phyloP scores from a whole-genome alignment of 2,329 filamentous ascomycete species.

The Cercospora zeae-maydis region DNA sequence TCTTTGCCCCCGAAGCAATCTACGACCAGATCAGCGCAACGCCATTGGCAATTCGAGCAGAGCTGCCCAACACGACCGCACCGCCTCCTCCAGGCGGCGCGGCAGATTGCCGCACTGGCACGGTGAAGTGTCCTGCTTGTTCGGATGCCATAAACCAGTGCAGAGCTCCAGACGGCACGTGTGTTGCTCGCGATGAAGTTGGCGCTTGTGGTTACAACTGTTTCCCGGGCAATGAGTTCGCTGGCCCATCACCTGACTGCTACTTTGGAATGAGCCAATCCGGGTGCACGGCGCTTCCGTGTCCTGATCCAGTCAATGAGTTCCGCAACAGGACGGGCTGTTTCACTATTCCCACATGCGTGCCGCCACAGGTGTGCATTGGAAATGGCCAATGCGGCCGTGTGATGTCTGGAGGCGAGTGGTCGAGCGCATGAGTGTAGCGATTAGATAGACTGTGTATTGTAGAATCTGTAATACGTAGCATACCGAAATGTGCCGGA shows the following conservation, averaged over 20 bases:
- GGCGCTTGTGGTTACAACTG: constrained; percentile 2
- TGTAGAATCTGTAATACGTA: too few relatives aligned
- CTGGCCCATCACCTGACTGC: not conserved
- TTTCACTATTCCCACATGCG: not conserved
- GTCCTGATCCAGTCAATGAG: not conserved
- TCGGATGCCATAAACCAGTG: not conserved
- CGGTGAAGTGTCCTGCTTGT: not conserved
- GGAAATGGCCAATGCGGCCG: not conserved
- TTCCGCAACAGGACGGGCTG: not conserved
- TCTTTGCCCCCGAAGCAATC: not conserved
- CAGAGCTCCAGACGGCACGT: not conserved
- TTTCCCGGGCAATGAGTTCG: not conserved
- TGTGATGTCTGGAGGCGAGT: not conserved
- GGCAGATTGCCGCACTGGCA: not conserved
- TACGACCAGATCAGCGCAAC: not conserved
- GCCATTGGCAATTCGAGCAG: not conserved
- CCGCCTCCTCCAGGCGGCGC: not conserved
- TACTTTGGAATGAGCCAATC: not conserved
- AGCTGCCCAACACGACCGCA: not conserved
- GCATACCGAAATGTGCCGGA: too few relatives aligned
- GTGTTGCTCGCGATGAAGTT: not conserved
- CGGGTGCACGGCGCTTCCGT: not conserved
- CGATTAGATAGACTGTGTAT: too few relatives aligned
- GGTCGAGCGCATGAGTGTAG: not conserved
- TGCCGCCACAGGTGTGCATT: not conserved